Evolutionary conservation across 2,329 filamentous ascomycete genomes (phyloP).

Genomic region (Periglandula ipomoeae): DNA sequence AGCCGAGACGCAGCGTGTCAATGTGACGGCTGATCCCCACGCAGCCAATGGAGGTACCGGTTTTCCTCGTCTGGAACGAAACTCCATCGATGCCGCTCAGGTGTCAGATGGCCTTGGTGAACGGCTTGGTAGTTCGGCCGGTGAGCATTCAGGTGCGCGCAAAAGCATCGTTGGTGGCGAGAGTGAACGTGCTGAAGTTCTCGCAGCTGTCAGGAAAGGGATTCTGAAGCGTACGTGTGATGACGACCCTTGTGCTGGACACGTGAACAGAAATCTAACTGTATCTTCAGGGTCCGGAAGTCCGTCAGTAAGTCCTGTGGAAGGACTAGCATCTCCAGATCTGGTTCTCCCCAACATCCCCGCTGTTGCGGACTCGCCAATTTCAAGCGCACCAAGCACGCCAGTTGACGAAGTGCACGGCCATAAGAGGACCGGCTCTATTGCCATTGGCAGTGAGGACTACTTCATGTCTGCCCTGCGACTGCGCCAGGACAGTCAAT

Average conservation of each 20-base stretch:
- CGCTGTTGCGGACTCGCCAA: slow-evolving; percentile 65
- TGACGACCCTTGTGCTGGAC: not conserved
- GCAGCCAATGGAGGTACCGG: slow-evolving; percentile 63
- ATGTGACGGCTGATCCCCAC: slow-evolving; percentile 62
- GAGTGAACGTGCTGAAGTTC: slow-evolving; percentile 78
- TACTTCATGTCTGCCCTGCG: slow-evolving; percentile 78
- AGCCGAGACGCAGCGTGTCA: slow-evolving; percentile 77
- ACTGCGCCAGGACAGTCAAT: slow-evolving; percentile 67
- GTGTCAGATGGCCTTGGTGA: slow-evolving; percentile 37
- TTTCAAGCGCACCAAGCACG: slow-evolving; percentile 79
- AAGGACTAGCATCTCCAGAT: slow-evolving; percentile 36
- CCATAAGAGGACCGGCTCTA: slow-evolving; percentile 58
- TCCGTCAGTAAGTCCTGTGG: slow-evolving; percentile 54
- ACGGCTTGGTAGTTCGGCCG: slow-evolving; percentile 45
- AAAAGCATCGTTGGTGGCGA: slow-evolving; percentile 91
- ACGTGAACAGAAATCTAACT: not conserved
- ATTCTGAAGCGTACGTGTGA: slow-evolving; percentile 72
- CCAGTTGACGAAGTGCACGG: slow-evolving; percentile 67
- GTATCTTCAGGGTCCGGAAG: slow-evolving; percentile 48
- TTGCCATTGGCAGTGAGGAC: slow-evolving; percentile 73
- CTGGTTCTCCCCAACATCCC: slow-evolving; percentile 54
- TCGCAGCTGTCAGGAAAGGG: slow-evolving; percentile 88
- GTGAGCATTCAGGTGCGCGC: slow-evolving; percentile 54
- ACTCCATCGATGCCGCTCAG: slow-evolving; percentile 62
- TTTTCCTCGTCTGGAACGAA: slow-evolving; percentile 76